Percentiles rank a stretch among this genome's conserved stretches.
Conservation (phyloP, 2,329 filamentous ascomycete species). For the Verticillium alfalfae region DNA sequence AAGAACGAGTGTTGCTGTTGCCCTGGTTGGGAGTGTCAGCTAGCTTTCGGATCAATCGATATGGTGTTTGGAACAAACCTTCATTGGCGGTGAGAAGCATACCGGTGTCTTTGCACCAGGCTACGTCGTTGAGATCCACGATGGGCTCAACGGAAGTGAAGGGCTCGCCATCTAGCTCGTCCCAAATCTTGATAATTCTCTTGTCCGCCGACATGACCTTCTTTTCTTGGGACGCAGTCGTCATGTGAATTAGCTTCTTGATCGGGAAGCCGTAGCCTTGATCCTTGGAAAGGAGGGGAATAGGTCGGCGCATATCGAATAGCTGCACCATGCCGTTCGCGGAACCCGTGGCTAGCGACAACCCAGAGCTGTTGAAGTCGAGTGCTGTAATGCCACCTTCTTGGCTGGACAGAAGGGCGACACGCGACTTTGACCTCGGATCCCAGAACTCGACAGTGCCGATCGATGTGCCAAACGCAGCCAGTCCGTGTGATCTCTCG, state of each 20-base stretch:
- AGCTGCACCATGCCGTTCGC: conserved; percentile 82
- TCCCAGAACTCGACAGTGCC: conserved; percentile 99
- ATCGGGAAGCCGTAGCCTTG: conserved; percentile 94
- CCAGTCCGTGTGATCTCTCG: conserved; percentile 80
- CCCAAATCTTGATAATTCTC: conserved; percentile 96
- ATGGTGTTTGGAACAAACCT: conserved; percentile 26
- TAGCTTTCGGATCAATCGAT: neutral
- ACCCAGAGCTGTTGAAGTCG: conserved; percentile 76
- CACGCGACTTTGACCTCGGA: conserved; percentile 72
- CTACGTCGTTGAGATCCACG: conserved; percentile 91
- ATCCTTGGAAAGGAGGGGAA: conserved; percentile 83
- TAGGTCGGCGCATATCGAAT: conserved; percentile 85
- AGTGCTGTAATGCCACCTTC: conserved; percentile 78
- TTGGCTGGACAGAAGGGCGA: conserved; percentile 67
- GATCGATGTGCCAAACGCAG: conserved; percentile 88
- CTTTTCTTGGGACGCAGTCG: conserved; percentile 68
- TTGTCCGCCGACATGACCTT: conserved; percentile 93
- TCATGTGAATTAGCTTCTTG: conserved; percentile 72
- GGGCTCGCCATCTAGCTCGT: conserved; percentile 71
- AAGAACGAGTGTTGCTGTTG: conserved; percentile 94
- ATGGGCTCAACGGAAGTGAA: conserved; percentile 96
- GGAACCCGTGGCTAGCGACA: conserved; percentile 83
- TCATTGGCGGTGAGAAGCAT: conserved; percentile 98
- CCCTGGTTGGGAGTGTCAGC: conserved; percentile 23
- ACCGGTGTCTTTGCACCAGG: conserved; percentile 85